phyloP scores from a whole-genome alignment of 78 protist species.

The Dictyostelium firmibasis region DNA sequence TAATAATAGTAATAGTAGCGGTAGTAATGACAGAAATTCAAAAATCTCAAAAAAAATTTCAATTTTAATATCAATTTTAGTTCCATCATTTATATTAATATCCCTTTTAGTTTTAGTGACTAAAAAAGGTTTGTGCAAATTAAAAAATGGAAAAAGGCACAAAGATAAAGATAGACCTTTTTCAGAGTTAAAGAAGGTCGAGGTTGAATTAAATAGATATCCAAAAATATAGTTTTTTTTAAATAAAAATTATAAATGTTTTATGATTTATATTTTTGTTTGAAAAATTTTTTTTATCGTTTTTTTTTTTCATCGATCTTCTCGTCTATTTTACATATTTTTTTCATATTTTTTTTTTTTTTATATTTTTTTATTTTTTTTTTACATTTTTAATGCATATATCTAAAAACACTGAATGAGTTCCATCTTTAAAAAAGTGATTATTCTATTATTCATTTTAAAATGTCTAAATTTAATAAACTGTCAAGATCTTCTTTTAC shows the following conservation, averaged over 20 bases:
- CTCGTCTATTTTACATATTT: too few relatives aligned
- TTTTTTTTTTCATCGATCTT: too few relatives aligned
- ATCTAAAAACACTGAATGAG: too few relatives aligned
- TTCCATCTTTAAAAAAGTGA: not conserved
- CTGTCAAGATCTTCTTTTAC: not conserved
- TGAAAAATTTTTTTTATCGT: too few relatives aligned
- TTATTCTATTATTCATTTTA: too few relatives aligned
- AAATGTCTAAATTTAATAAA: too few relatives aligned
- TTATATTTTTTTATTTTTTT: too few relatives aligned
- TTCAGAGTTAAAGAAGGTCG: not conserved
- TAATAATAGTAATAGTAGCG: too few relatives aligned
- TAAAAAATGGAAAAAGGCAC: not conserved
- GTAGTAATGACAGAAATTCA: not conserved
- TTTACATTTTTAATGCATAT: too few relatives aligned
- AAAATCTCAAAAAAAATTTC: not conserved
- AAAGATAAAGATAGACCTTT: not conserved
- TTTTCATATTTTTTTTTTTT: too few relatives aligned
- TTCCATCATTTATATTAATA: not conserved
- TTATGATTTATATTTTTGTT: too few relatives aligned
- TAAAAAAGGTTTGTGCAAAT: not conserved
- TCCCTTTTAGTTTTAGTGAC: not conserved
- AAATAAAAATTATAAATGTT: too few relatives aligned
- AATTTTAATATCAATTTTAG: not conserved
- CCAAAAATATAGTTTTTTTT: not conserved
- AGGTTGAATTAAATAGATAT: not conserved